Percentiles rank a stretch among this genome's conserved stretches.
Conservation (phyloP, 2,329 filamentous ascomycete genomes). For the Monilinia polystroma region DNA sequence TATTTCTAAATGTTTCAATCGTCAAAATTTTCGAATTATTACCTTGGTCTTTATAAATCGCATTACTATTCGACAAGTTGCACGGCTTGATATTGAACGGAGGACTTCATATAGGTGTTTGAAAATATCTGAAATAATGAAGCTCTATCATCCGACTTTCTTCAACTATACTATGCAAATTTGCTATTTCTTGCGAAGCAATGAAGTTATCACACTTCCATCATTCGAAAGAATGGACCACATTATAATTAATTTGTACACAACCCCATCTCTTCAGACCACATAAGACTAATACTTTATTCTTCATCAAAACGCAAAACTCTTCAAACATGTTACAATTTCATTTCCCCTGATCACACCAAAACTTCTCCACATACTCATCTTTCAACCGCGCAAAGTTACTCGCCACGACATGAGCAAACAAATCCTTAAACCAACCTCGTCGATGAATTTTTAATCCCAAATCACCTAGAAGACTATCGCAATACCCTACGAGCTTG, state of each 20-base stretch:
- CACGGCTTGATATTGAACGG: rapidly evolving
- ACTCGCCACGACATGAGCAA: background rate
- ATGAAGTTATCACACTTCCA: too few relatives aligned
- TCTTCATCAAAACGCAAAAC: background rate
- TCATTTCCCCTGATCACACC: background rate
- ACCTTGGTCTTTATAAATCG: background rate
- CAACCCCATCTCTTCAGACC: background rate
- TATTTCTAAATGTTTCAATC: background rate
- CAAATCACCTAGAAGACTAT: background rate
- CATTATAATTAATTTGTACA: background rate
- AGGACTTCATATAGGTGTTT: rapidly evolving
- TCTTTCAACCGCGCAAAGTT: background rate
- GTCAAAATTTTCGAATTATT: background rate
- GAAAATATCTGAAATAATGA: background rate
- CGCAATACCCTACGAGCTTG: background rate
- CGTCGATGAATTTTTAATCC: background rate
- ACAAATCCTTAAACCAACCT: background rate
- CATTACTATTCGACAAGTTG: background rate
- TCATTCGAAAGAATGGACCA: background rate
- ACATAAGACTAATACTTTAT: background rate
- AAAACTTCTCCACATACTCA: background rate
- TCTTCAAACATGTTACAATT: background rate
- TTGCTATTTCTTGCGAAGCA: background rate
- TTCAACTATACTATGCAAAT: too few relatives aligned
- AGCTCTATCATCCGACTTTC: too few relatives aligned